Conservation (phyloP, 1,139 yeast species). For the Geotrichum histeridarum region DNA sequence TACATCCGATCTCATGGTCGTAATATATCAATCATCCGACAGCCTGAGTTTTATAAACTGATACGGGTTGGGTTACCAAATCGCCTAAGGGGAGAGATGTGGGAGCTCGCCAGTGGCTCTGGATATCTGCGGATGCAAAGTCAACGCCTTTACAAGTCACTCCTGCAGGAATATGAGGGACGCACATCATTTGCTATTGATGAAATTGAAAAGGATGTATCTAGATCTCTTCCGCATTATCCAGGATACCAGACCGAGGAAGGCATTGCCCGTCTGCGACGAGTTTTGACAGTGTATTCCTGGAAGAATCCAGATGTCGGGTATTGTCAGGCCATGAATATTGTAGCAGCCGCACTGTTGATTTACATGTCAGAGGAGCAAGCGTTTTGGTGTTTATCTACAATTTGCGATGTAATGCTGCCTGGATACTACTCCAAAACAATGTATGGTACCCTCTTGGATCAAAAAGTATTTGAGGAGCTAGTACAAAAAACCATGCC, state of each 20-base stretch:
- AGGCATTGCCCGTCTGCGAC: slow-evolving; percentile 77
- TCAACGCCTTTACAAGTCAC: slow-evolving; percentile 51
- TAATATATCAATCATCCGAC: slow-evolving; percentile 67
- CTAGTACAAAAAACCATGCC: slow-evolving; percentile 90
- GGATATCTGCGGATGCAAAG: slow-evolving; percentile 66
- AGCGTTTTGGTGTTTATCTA: slow-evolving; percentile 87
- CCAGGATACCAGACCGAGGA: slow-evolving; percentile 84
- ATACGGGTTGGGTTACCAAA: slow-evolving; percentile 90
- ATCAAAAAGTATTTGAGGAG: slow-evolving; percentile 89
- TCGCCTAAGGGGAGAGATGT: slow-evolving; percentile 84
- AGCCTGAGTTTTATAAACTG: slow-evolving; percentile 73
- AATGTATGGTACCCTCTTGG: slow-evolving; percentile 94
- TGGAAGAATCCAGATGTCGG: slow-evolving; percentile 98
- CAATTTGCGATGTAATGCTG: slow-evolving; percentile 76
- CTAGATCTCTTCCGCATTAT: slow-evolving; percentile 91
- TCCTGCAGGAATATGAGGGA: slow-evolving; percentile 57
- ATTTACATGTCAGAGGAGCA: slow-evolving; percentile 96
- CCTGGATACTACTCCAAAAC: slow-evolving; percentile 97
- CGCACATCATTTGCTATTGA: slow-evolving; percentile 79
- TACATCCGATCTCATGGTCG: slow-evolving; percentile 79
- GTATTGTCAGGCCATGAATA: slow-evolving; percentile 98
- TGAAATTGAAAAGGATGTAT: slow-evolving; percentile 93
- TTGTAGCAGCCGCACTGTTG: slow-evolving; percentile 87
- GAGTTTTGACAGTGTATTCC: slow-evolving; percentile 87
- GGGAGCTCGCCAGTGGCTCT: slow-evolving; percentile 92